Evolutionary conservation across 257 asterid genomes (phyloP).

Genomic region (Gynochthodes officinalis): DNA sequence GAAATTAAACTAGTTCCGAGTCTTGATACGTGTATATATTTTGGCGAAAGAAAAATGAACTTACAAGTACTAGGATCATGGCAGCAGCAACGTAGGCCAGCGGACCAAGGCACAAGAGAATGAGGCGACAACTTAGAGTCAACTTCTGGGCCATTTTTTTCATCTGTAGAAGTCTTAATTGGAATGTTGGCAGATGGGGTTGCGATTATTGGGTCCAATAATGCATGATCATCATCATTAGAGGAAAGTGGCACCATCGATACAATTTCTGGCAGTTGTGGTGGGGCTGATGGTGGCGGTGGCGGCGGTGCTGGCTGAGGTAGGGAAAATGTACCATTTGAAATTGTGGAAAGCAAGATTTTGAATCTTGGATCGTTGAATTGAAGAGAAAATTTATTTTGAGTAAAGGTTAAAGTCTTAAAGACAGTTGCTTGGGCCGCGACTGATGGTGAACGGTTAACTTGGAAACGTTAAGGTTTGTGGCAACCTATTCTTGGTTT

Average conservation of each 20-base stretch:
- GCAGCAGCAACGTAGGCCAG: slow-evolving; percentile 46
- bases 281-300: slow-evolving; percentile 15
- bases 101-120: slow-evolving; percentile 44
- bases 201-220: too few species aligned
- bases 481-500: too few species aligned
- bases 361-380: background rate
- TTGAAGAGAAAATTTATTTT: too few species aligned
- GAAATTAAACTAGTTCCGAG: too few species aligned
- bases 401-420: too few species aligned
- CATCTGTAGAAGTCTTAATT: background rate
- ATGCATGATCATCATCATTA: background rate
- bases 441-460: background rate
- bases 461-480: too few species aligned
- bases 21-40: too few species aligned
- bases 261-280: background rate
- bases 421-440: too few species aligned
- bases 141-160: background rate
- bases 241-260: background rate
- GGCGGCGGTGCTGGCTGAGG: too few species aligned
- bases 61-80: slow-evolving; percentile 41
- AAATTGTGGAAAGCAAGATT: background rate
- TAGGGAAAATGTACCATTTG: background rate
- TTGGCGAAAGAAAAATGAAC: slow-evolving; percentile 5
- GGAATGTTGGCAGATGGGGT: too few species aligned
- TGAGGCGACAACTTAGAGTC: slow-evolving; percentile 15